phyloP scores from a whole-genome alignment of 164 flowering plant species.

The Umbellularia californica region DNA sequence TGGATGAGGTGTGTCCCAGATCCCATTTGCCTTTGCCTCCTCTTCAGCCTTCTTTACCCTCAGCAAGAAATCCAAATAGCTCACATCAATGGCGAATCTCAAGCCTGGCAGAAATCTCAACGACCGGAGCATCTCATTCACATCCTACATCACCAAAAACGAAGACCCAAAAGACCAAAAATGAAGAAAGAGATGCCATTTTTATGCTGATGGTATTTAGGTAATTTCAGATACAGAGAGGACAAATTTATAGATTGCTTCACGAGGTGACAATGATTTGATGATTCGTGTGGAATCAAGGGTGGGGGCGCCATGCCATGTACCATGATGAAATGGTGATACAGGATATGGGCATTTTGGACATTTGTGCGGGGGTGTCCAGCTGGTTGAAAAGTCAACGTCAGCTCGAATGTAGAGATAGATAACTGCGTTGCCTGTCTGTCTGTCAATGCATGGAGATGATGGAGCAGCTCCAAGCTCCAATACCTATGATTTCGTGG shows the following conservation, averaged over 20 bases:
- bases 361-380: constrained; percentile 10
- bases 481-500: background rate
- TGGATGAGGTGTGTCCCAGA: constrained; percentile 88
- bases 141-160: constrained; percentile 31
- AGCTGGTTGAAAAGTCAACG: no score
- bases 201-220: no score
- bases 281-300: background rate
- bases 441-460: background rate
- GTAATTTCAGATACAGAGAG: background rate
- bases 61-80: constrained; percentile 57
- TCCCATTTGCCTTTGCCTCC: constrained; percentile 52
- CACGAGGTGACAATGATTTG: constrained; percentile 4
- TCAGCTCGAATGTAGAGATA: constrained; percentile 7
- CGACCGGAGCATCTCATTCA: constrained; percentile 36
- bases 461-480: no score
- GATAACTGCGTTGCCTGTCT: background rate
- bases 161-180: background rate
- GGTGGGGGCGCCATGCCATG: background rate
- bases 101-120: constrained; percentile 37
- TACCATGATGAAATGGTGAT: constrained; percentile 13
- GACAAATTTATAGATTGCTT: constrained; percentile 5
- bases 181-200: no score
- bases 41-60: constrained; percentile 63
- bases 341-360: constrained; percentile 31
- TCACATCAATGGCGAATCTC: constrained; percentile 50